A percentile compares a stretch with the other conserved stretches of the same genome.
Evolutionary conservation across 179 eudicot species (phyloP).

Genomic region (Beta corolliflora): DNA sequence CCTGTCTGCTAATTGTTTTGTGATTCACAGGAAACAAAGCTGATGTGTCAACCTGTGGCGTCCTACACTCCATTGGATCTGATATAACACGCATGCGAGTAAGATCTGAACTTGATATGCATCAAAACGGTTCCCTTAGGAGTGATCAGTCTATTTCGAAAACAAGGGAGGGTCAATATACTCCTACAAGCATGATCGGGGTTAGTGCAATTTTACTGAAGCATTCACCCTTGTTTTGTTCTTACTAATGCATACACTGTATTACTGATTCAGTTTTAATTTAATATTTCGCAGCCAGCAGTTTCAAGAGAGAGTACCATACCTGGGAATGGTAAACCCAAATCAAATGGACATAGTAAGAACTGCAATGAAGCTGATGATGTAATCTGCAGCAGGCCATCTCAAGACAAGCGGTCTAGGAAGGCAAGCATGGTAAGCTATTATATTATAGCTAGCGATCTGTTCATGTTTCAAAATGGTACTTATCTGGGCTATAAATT

Average conservation of each 20-base stretch:
- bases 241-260: not conserved
- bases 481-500: not conserved
- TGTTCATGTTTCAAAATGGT: not conserved
- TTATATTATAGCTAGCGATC: not conserved
- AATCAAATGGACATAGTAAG: conserved; percentile 31
- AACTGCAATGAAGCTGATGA: conserved; percentile 41
- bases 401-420: conserved; percentile 66
- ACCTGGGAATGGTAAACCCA: conserved; percentile 53
- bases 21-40: conserved; percentile 48
- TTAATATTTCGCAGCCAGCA: conserved; percentile 57
- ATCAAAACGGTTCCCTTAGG: conserved; percentile 46
- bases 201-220: conserved; percentile 32
- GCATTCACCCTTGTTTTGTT: not conserved
- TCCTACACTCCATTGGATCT: conserved; percentile 84
- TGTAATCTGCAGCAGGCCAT: conserved; percentile 54
- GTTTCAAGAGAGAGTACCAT: conserved; percentile 75
- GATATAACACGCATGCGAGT: conserved; percentile 81
- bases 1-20: conserved; percentile 4
- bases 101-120: conserved; percentile 47
- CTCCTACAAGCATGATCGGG: conserved; percentile 83
- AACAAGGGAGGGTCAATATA: conserved; percentile 49
- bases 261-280: not conserved
- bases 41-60: conserved; percentile 80
- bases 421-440: conserved; percentile 78
- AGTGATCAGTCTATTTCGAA: conserved; percentile 52